Evolutionary conservation across 2,329 filamentous ascomycete species (phyloP).

Genomic region (Aspergillus fumigatus): DNA sequence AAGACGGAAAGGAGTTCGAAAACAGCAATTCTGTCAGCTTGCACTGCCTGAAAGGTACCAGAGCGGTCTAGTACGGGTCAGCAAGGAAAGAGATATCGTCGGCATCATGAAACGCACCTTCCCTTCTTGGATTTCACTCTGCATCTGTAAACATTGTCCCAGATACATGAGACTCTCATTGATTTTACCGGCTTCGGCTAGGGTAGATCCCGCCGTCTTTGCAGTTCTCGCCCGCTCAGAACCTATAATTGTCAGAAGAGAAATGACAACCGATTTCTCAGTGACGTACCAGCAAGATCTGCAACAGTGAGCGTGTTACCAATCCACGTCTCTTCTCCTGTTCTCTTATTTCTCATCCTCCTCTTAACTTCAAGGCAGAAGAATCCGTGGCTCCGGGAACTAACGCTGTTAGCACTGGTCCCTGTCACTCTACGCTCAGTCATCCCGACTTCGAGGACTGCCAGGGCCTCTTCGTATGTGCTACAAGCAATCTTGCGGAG

Average conservation of each 20-base stretch:
- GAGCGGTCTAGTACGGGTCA: conserved; percentile 52
- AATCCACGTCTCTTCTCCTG: conserved; percentile 61
- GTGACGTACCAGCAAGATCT: conserved; percentile 68
- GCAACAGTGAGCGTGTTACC: conserved; percentile 81
- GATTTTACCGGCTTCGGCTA: conserved; percentile 95
- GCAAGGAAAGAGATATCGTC: background rate
- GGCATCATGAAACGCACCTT: conserved; percentile 56
- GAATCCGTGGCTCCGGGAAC: conserved; percentile 90
- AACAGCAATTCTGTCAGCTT: conserved; percentile 82
- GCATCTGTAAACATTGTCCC: conserved; percentile 93
- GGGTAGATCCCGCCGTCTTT: conserved; percentile 86
- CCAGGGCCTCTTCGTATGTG: conserved; percentile 74
- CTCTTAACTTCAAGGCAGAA: conserved; percentile 95
- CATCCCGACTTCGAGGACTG: conserved; percentile 84
- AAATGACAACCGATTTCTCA: background rate
- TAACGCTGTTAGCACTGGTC: conserved; percentile 88
- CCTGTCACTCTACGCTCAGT: conserved; percentile 83
- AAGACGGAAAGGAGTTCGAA: conserved; percentile 77
- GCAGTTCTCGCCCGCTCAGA: conserved; percentile 90
- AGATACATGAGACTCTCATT: conserved; percentile 98
- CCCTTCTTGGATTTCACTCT: conserved; percentile 70
- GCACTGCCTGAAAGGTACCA: conserved; percentile 77
- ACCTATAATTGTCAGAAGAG: conserved; percentile 31
- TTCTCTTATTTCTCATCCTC: conserved; percentile 49
- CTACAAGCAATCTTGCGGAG: conserved; percentile 85